Percentiles rank a stretch among this genome's conserved stretches.
Evolutionary conservation across 2,329 filamentous ascomycete genomes (phyloP).

Genomic region (Penicillium sp.): DNA sequence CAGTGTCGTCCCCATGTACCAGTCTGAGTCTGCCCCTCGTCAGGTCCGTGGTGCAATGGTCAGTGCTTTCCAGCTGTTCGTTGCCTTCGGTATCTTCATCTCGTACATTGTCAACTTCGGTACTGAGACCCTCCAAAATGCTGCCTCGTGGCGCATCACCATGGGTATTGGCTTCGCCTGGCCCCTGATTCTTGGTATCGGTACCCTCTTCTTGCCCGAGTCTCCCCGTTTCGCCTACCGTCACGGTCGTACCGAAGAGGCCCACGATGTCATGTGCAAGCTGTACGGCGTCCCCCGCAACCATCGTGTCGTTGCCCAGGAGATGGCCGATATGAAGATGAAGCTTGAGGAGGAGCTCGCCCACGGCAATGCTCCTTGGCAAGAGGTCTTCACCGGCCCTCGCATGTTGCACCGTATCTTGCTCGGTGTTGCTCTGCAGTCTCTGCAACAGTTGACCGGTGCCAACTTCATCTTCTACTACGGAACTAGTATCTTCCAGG

Average conservation of each 20-base stretch:
- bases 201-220: conserved; percentile 58
- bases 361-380: conserved; percentile 42
- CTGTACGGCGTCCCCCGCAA: conserved; percentile 58
- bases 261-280: conserved; percentile 54
- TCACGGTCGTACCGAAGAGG: conserved; percentile 52
- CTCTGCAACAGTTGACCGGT: conserved; percentile 50
- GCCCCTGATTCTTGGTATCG: conserved; percentile 55
- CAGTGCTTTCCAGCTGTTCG: conserved; percentile 52
- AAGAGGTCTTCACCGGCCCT: conserved; percentile 49
- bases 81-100: conserved; percentile 52
- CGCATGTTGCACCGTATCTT: conserved; percentile 50
- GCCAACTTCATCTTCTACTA: conserved; percentile 56
- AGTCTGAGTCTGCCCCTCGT: conserved; percentile 48
- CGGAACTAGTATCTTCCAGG: conserved; percentile 62
- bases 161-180: conserved; percentile 62
- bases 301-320: conserved; percentile 55
- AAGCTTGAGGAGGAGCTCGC: conserved; percentile 58
- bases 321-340: conserved; percentile 58
- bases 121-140: conserved; percentile 44
- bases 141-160: conserved; percentile 49
- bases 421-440: conserved; percentile 49
- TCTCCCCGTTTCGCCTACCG: conserved; percentile 61
- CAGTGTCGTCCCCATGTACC: conserved; percentile 50
- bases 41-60: conserved; percentile 52
- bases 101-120: conserved; percentile 52